phyloP scores from a whole-genome alignment of 2,329 filamentous ascomycete genomes.

The Epichloe brachyelytri region DNA sequence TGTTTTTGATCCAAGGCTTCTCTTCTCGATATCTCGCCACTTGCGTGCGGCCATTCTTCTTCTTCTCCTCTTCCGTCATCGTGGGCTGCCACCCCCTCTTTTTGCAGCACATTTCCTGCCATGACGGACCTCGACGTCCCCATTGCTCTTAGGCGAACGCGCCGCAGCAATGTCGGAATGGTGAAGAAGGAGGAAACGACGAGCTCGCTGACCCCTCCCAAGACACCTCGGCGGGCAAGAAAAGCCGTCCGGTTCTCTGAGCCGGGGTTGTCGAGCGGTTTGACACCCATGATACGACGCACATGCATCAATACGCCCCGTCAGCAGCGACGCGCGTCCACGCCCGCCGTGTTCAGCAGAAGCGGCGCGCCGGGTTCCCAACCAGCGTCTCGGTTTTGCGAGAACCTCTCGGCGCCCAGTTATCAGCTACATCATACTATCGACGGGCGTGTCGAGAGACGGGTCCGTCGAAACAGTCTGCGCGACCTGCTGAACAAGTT shows the following conservation, averaged over 20 bases:
- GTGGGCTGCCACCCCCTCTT: background rate
- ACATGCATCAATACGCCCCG: constrained; percentile 29
- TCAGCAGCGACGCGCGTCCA: constrained; percentile 31
- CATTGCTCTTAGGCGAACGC: constrained; percentile 41
- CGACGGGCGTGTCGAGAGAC: constrained; percentile 43
- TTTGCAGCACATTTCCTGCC: background rate
- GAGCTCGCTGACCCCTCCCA: constrained; percentile 9
- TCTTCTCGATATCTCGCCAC: background rate
- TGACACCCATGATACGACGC: constrained; percentile 46
- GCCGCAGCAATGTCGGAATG: constrained; percentile 28
- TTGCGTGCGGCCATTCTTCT: too few relatives aligned
- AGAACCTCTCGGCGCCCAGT: constrained; percentile 14
- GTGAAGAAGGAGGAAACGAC: constrained; percentile 12
- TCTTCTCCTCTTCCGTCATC: background rate
- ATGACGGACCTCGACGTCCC: constrained; percentile 34
- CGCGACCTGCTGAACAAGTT: constrained; percentile 46
- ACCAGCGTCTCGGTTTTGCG: constrained; percentile 15
- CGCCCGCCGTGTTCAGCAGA: constrained; percentile 18
- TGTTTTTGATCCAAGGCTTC: background rate
- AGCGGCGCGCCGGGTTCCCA: constrained; percentile 5
- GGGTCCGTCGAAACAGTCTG: constrained; percentile 41
- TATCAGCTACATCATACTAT: constrained; percentile 38
- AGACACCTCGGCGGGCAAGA: constrained; percentile 22
- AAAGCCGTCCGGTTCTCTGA: constrained; percentile 48
- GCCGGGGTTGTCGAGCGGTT: constrained; percentile 38